Base-by-base conservation (phyloP, 2,329 filamentous ascomycete species). In the Phaeosphaeria sp. region DNA sequence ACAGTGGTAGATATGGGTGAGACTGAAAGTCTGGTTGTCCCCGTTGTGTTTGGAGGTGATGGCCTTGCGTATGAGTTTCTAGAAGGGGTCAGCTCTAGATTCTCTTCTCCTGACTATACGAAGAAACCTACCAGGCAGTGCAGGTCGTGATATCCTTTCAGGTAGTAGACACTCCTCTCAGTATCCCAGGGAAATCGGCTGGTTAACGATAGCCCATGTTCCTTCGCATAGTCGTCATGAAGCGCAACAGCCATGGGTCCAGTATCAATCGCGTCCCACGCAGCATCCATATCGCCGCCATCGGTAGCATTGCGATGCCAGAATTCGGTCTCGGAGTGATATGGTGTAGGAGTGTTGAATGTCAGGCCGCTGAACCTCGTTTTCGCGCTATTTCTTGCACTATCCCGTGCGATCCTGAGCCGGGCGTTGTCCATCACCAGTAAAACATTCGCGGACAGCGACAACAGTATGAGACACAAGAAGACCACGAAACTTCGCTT, bases 61-160 rank as follows among this genome's bases (percentile, higher is more conserved):
- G 8, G 72, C 69, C 56, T 74, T 74, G 22, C 73, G 73, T 20
- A 75, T 60, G 21, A 75, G 65, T 68, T 76, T 75, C 72, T 74
- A 18, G 25, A 33, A 8, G 18, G 8, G 20, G 22, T 64, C 27
- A 60, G 52, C 15, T 27, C 11, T 33, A n/a, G 18, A n/a, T 21
- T 17, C 21, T 17, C 33, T 27, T 13, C 9, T 25, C 1, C n/a
- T 7, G 47, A 24, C 15, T 9, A 18, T 20, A n/a, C n/a, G n/a
- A n/a, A n/a, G n/a, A 33, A 8, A 49, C 52, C 3, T 68, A 73
- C 72, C 53, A 77, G 47, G 46, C 74, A 77, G 51, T 77, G 73
- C 6, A 76, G 53, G 59, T 76, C 70, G 39, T 77, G 74, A 45
- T 73, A 60, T 3, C 69, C 73, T 57, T 75, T 75, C 4, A 77